A percentile compares a stretch with the other conserved stretches of the same genome.
Conservation (phyloP, 2,329 filamentous ascomycete genomes). For the Microcyclospora pomicola region DNA sequence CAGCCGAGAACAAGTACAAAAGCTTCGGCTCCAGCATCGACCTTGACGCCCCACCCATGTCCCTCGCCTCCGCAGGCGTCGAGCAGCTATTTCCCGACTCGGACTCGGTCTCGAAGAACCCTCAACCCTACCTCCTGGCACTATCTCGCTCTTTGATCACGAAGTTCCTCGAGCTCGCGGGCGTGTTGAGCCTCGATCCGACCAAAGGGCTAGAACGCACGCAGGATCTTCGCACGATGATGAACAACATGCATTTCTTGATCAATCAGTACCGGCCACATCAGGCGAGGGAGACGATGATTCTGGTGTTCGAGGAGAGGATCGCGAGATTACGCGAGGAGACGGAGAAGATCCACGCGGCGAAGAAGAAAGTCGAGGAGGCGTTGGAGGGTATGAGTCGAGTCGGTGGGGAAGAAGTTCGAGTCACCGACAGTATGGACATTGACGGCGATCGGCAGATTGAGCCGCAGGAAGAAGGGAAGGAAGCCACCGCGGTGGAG, state of each 20-base stretch:
- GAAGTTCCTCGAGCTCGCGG: slow-evolving; percentile 76
- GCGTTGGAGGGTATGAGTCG: slow-evolving; percentile 51
- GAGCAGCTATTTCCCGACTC: slow-evolving; percentile 50
- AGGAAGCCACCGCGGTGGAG: too few relatives aligned
- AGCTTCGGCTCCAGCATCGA: slow-evolving; percentile 58
- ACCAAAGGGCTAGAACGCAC: slow-evolving; percentile 50
- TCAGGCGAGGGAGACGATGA: slow-evolving; percentile 78
- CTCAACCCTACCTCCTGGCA: slow-evolving; percentile 46
- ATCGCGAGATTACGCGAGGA: slow-evolving; percentile 59
- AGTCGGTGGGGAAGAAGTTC: too few relatives aligned
- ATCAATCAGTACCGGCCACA: slow-evolving; percentile 91
- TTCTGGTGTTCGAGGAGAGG: slow-evolving; percentile 76
- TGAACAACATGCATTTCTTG: slow-evolving; percentile 84
- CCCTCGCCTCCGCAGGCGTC: slow-evolving; percentile 57
- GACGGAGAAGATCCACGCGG: slow-evolving; percentile 52
- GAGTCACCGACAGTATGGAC: too few relatives aligned
- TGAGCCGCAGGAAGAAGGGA: too few relatives aligned
- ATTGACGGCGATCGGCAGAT: too few relatives aligned
- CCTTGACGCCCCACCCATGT: slow-evolving; percentile 47
- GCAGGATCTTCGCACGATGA: slow-evolving; percentile 62
- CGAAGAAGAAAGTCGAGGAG: slow-evolving; percentile 57
- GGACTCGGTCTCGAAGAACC: slow-evolving; percentile 26
- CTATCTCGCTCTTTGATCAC: slow-evolving; percentile 74
- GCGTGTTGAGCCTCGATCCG: slow-evolving; percentile 55
- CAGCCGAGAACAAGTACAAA: slow-evolving; percentile 56